Evolutionary conservation across 345 rosid genomes (phyloP), one percentile per base, ranked within the genome.

Genomic region (Raphanus raphanistrum): DNA sequence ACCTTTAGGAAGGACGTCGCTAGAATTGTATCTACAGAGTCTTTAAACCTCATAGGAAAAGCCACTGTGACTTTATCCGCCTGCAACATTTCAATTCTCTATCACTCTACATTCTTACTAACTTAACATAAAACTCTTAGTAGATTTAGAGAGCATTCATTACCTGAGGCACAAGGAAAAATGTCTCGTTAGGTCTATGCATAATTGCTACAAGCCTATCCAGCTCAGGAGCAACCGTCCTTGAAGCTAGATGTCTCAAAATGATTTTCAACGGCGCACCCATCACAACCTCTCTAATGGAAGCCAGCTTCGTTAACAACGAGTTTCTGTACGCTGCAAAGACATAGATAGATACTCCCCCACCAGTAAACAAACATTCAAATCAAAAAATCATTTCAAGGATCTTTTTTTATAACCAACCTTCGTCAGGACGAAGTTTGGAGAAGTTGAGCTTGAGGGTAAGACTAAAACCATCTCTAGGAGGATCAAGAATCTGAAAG

Each of bases 401-500:
- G 54, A 48, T 48, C 54, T 48, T 48, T 48, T 48, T 48, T 48
- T 48, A 21, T 48, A 52, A 21, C 21, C 64, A 45, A 92, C 98
- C 99, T 96, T 96, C 97, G 82, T 93, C 85, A 3, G 86, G 85
- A 73, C 92, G 97, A 79, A 93, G 84, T 86, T 96, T 93, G 3
- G 88, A 87, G 69, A 96, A 87, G 71, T 93, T 96, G 54, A 96
- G 86, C 80, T 93, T 96, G 82, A 96, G 60, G 16, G 97, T 96
- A 76, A 96, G 87, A 81, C 90, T 91, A 78, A 86, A 95, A 74
- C 98, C 98, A 84, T 93, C 98, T 80, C 92, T 86, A 8, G 98
- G 99, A 77, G 99, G 98, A 84, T 96, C 99, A 69, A 96, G 95
- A 63, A 96, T 96, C 79, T 96, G 99, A 45, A 93, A 95, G 32